Base-by-base conservation (phyloP, 257 asterid species). In the Lycium barbarum region DNA sequence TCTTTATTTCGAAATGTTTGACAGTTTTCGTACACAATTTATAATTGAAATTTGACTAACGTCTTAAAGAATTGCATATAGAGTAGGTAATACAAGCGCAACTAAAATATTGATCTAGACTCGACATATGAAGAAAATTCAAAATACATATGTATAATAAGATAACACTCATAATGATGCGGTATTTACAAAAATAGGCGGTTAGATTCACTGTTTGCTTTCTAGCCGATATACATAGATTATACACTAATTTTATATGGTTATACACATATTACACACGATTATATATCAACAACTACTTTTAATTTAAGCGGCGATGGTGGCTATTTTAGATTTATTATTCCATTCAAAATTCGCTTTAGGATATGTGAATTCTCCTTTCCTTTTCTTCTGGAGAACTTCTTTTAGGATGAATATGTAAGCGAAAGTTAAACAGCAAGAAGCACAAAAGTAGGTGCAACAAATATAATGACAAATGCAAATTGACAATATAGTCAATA, bases 401-500 rank as follows among this genome's bases (percentile, higher is more conserved):
- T 9, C 20, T 22, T 62, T 9, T 49, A 20, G 38, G 36, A 62
- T 62, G 70, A 20, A 11, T 62, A 3, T 22, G 38, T 59, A 62
- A 62, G 68, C 68, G 20, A 62, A 62, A 62, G 7, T 62, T 20
- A 8, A 62, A 62, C 38, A 62, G 7, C 0, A 18, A 20, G 70
- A 22, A 62, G 15, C 38, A 62, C 70, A 62, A 62, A 22, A 62
- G 70, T 62, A 9, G 70, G 70, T 62, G 70, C 70, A 62, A 62
- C 70, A 20, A 59, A 59, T 59, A 8, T 20, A 10, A 62, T 62
- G 20, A 62, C 68, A 62, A 62, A 62, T 20, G 9, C 36, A 62
- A 62, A 62, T 49, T 49, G 35, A 62, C 38, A 62, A 62, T 62
- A 49, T 7, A n/a, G 66, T 59, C 66, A 59, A 59, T n/a, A 62